Base-by-base conservation (phyloP, 2,329 filamentous ascomycete species). In the Aspergillus texensis region DNA sequence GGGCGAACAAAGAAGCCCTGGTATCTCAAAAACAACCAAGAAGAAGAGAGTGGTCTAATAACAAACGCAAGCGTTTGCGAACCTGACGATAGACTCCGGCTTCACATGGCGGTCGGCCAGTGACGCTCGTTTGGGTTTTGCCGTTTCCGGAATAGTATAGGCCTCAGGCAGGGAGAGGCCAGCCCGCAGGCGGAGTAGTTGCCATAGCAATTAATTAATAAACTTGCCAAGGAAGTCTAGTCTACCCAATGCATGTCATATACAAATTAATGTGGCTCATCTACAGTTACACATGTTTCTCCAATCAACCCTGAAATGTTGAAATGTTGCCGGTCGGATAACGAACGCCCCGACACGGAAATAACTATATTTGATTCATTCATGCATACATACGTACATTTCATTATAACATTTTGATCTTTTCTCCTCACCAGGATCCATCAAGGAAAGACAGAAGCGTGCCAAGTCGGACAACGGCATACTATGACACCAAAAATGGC, bases 161-260 rank as follows among this genome's bases (percentile, higher is more conserved):
- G 68, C 67, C 69, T 70, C 36, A 70, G 69, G 68, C 67, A 58
- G 61, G 36, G 30, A 53, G 41, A 43, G 61, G 46, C 55, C 50
- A 39, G 55, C 57, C 54, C 48, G 39, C 46, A 58, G 43, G 52
- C 28, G 28, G 39, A 34, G 2, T 41, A 55, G 73, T 75, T 75
- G 71, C 73, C 68, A 74, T 71, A 64, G 72, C 73, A 71, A 74
- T 74, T 52, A 14, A 26, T n/a, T 19, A n/a, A 30, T 32, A 10
- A 2, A 32, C 34, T 39, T 26, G 36, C 39, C 16, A 41, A 32
- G 48, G 12, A 14, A 36, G 21, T 30, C 43, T 24, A n/a, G 6
- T 30, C 24, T 1, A 16, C 46, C 28, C 14, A 56, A 41, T 41
- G 41, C 59, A 54, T 39, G 30, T 58, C 43, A 58, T 43, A 26